These are phyloP conservation scores for Kodamaea hsintzibuensis DNA, from an alignment of 805 yeast species.

Conservation along the genomic window DNA sequence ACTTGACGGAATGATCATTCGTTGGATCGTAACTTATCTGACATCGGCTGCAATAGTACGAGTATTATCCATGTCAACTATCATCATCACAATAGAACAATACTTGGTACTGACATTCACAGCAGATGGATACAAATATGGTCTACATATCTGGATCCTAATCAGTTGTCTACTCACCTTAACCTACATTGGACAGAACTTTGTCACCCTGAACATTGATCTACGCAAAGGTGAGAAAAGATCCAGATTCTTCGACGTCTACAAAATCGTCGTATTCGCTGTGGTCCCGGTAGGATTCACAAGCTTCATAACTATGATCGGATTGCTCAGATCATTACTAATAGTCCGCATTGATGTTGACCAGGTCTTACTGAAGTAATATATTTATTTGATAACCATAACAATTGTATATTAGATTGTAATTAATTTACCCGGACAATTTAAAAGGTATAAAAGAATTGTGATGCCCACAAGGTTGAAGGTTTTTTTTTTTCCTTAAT, in stretches of 20 bases:
- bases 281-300: slow-evolving; percentile 98
- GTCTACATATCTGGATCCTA: slow-evolving; percentile 87
- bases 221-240: slow-evolving; percentile 42
- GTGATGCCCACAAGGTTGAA: slow-evolving; percentile 5
- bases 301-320: slow-evolving; percentile 88
- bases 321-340: slow-evolving; percentile 70
- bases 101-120: slow-evolving; percentile 61
- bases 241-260: slow-evolving; percentile 77
- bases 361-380: slow-evolving; percentile 8
- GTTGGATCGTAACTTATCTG: slow-evolving; percentile 92
- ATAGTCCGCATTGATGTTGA: slow-evolving; percentile 69
- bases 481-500: slow-evolving; percentile 43
- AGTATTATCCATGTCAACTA: slow-evolving; percentile 77
- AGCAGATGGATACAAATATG: slow-evolving; percentile 69
- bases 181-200: slow-evolving; percentile 81
- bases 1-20: slow-evolving; percentile 82
- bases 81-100: slow-evolving; percentile 70
- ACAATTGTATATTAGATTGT: not conserved
- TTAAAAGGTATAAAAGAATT: slow-evolving; percentile 9
- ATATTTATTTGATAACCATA: not conserved
- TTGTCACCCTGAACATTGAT: slow-evolving; percentile 76
- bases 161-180: slow-evolving; percentile 83
- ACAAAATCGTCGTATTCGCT: slow-evolving; percentile 89
- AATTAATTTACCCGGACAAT: slow-evolving; percentile 9
- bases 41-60: slow-evolving; percentile 86